These are phyloP conservation scores for Clavispora fructus DNA, from an alignment of 805 yeast genomes.

Conservation along the genomic window DNA sequence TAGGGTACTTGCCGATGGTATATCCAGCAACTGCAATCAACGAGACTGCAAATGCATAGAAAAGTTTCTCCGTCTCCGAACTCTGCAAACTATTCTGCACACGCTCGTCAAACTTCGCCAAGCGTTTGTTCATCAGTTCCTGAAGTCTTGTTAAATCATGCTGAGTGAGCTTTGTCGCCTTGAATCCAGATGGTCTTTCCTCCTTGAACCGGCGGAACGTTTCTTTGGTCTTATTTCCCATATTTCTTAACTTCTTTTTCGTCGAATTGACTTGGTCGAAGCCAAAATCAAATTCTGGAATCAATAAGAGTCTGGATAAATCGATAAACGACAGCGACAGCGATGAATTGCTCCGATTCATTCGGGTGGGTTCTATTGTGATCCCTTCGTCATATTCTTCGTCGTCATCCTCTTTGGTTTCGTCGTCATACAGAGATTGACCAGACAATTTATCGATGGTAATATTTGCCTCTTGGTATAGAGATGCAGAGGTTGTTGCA, in stretches of 20 bases:
- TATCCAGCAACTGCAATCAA: conserved; percentile 68
- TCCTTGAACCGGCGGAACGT: conserved; percentile 23
- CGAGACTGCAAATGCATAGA: conserved; percentile 70
- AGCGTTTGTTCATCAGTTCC: conserved; percentile 25
- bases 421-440: not conserved
- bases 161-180: conserved; percentile 4
- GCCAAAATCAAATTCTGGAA: conserved; percentile 42
- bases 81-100: conserved; percentile 30
- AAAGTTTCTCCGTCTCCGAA: conserved; percentile 59
- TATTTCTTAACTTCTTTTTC: conserved; percentile 28
- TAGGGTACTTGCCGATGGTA: conserved; percentile 72
- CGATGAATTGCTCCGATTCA: not conserved
- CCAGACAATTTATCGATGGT: not conserved
- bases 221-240: conserved; percentile 32
- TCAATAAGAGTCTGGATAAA: conserved; percentile 30
- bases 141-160: conserved; percentile 28
- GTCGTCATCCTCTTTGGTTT: conserved; percentile 4
- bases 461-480: not conserved
- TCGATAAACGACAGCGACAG: conserved; percentile 30
- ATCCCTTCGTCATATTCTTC: not conserved
- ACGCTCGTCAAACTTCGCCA: conserved; percentile 32
- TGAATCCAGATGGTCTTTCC: conserved; percentile 7
- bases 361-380: not conserved
- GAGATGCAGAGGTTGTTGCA: not conserved
- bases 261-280: conserved; percentile 31